Base-by-base conservation (phyloP, 306 rosid species). In the Prunus campanulata region DNA sequence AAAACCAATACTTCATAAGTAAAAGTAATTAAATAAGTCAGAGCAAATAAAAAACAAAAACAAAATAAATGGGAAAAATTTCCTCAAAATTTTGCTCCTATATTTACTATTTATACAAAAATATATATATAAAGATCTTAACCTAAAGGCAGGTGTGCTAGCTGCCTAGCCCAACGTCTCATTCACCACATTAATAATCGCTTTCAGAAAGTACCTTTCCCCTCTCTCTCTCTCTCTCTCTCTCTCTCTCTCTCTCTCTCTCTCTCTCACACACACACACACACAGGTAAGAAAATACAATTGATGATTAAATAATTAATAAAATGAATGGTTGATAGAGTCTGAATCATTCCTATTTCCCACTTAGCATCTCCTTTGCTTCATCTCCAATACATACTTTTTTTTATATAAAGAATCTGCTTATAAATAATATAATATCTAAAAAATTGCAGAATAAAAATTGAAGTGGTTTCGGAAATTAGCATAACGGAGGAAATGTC, bases 141-240 rank as follows among this genome's bases (percentile, higher is more conserved):
- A 74, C 64, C 71, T 71, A 50, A 51, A 71, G 54, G 70, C 29
- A 48, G 55, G 65, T 25, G 39, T 6, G 18, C 39, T 63, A 56
- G 67, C 77, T 76, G 74, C 81, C 84, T 83, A 74, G 76, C 71
- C 78, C 78, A 81, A 84, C 79, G 89, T 89, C 91, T 78, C 77
- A 75, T 71, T 91, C 90, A 86, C 74, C 75, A 78, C 79, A 82
- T 79, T 83, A 85, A 84, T 76, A 80, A 88, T 87, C 79, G 11
- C 85, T 80, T 80, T 83, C 89, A 74, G 80, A 88, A 55, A 78
- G 79, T 83, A 71, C 56, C 54, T 74, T 83, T 71, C 77, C 79
- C 47, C 80, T 74, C 78, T 32, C 74, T 44, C 79, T 75, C 82
- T 83, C 52, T 54, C 80, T 63, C 72, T 24, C 42, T 83, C 76